phyloP scores from a whole-genome alignment of 345 rosid species.

The Eutrema japonicum region DNA sequence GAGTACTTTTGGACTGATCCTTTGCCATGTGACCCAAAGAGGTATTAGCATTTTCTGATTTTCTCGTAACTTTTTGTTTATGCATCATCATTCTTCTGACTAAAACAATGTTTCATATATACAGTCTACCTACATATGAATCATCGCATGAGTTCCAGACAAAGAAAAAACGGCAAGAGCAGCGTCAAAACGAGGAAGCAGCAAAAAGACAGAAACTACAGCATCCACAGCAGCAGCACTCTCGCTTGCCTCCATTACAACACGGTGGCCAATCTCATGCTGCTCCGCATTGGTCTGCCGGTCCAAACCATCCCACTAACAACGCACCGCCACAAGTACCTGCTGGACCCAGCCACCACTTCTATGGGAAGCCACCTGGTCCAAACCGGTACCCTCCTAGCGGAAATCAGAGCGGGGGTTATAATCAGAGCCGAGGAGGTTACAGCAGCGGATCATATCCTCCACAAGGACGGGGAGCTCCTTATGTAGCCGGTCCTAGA shows the following conservation, averaged over 20 bases:
- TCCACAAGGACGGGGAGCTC: conserved; percentile 79
- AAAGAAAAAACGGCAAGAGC: conserved; percentile 94
- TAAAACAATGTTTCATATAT: conserved; percentile 35
- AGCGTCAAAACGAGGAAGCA: conserved; percentile 81
- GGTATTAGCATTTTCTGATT: conserved; percentile 45
- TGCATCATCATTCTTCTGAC: conserved; percentile 28
- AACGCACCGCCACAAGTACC: conserved; percentile 73
- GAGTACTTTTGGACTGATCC: conserved; percentile 99
- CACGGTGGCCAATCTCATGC: conserved; percentile 79
- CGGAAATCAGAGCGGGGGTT: conserved; percentile 65
- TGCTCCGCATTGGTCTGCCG: conserved; percentile 52
- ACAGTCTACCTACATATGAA: conserved; percentile 92
- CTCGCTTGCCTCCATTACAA: conserved; percentile 82
- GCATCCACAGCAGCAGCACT: conserved; percentile 75
- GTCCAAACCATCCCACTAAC: conserved; percentile 54
- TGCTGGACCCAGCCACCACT: conserved; percentile 75
- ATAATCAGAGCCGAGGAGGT: conserved; percentile 57
- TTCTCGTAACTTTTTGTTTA: background rate
- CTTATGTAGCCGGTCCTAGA: conserved; percentile 67
- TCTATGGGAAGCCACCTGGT: conserved; percentile 64
- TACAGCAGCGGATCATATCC: conserved; percentile 78
- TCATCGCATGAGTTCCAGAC: conserved; percentile 97
- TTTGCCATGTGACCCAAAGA: conserved; percentile 91
- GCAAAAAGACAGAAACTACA: conserved; percentile 86
- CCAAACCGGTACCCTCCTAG: conserved; percentile 71